phyloP scores from a whole-genome alignment of 1,139 yeast genomes.

The Lodderomyces oxycetoniae region DNA sequence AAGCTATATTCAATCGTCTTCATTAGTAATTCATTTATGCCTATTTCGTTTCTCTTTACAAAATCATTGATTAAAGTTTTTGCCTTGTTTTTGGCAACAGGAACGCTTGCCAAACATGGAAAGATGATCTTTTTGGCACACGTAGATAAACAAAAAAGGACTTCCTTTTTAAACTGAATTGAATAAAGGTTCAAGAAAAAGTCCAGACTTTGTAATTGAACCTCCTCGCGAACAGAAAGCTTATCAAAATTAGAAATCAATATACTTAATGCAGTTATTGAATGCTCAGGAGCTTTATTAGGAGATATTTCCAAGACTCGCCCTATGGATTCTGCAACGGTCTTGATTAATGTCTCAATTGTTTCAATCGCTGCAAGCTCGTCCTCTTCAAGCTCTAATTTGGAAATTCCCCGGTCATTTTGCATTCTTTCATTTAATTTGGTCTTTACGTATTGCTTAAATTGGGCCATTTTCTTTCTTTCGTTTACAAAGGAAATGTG shows the following conservation, averaged over 20 bases:
- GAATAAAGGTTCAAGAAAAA: conserved; percentile 4
- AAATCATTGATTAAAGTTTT: conserved; percentile 5
- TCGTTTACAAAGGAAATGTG: conserved; percentile 35
- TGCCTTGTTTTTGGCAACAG: conserved; percentile 47
- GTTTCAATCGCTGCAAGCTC: conserved; percentile 37
- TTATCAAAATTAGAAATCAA: conserved; percentile 68
- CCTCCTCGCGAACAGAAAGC: conserved; percentile 51
- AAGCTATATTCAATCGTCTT: conserved; percentile 20
- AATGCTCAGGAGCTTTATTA: conserved; percentile 55
- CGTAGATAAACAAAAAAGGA: conserved; percentile 63
- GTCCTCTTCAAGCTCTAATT: conserved; percentile 23
- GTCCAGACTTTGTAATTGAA: conserved; percentile 5
- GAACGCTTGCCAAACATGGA: conserved; percentile 64
- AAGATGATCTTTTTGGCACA: conserved; percentile 67
- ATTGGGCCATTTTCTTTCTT: conserved; percentile 37
- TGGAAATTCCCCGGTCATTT: conserved; percentile 18
- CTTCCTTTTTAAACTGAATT: conserved; percentile 29
- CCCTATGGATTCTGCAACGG: conserved; percentile 76
- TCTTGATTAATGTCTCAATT: conserved; percentile 63
- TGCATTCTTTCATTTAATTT: conserved; percentile 23
- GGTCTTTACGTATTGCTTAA: conserved; percentile 34
- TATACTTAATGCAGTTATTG: conserved; percentile 63
- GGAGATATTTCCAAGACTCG: conserved; percentile 75
- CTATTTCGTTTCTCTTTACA: conserved; percentile 4
- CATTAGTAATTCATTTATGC: conserved; percentile 3